Evolutionary conservation across 345 rosid species (phyloP).

Genomic region (Dovyalis caffra): DNA sequence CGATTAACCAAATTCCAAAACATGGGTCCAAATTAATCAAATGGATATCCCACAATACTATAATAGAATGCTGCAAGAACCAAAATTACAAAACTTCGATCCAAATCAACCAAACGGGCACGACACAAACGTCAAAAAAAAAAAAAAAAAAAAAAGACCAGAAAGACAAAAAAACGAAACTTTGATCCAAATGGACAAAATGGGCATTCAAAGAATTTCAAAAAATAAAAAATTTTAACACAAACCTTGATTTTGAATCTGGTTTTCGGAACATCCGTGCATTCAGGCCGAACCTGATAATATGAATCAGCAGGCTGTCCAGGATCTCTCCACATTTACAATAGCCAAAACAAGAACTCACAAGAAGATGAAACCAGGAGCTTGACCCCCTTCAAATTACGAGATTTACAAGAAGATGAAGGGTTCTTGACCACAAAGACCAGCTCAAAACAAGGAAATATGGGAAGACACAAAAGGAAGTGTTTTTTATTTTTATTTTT

Average conservation of each 20-base stretch:
- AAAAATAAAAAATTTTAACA: background rate
- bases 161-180: background rate
- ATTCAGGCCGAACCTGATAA: constrained; percentile 88
- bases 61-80: background rate
- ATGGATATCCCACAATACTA: background rate
- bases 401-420: constrained; percentile 1
- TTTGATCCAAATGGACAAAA: background rate
- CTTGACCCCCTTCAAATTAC: constrained; percentile 8
- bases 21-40: background rate
- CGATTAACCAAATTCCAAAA: background rate
- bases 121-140: background rate
- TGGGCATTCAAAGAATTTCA: background rate
- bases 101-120: constrained; percentile 1
- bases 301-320: constrained; percentile 84
- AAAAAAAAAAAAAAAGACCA: constrained; percentile 1
- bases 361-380: constrained; percentile 19
- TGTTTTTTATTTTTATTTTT: background rate
- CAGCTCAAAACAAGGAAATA: constrained; percentile 14
- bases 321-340: constrained; percentile 65
- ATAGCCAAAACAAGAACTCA: constrained; percentile 4
- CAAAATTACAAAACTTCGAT: background rate
- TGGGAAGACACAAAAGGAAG: background rate
- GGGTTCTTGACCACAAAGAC: constrained; percentile 2
- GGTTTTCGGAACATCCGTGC: constrained; percentile 87
- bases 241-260: constrained; percentile 91